A percentile compares a stretch with the other conserved stretches of the same genome.
Evolutionary conservation across 768 basidiomycete genomes (phyloP).

Genomic region (Hemileccinum impolitum): DNA sequence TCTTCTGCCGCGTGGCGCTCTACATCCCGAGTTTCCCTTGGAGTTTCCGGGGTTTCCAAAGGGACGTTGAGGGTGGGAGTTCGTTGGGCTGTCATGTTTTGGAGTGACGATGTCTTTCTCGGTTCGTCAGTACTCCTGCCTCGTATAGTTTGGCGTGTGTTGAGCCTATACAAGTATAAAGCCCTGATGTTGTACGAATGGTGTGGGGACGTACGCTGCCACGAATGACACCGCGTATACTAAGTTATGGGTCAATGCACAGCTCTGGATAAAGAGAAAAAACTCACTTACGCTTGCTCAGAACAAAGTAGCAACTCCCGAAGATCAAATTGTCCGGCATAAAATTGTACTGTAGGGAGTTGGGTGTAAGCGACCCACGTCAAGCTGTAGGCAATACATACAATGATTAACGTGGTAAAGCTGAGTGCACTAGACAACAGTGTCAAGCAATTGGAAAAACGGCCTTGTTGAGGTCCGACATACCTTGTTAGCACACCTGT

Average conservation of each 20-base stretch:
- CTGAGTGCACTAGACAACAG: slow-evolving; percentile 26
- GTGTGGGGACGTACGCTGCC: slow-evolving; percentile 48
- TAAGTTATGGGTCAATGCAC: slow-evolving; percentile 19
- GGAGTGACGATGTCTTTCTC: slow-evolving; percentile 25
- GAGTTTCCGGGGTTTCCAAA: not conserved
- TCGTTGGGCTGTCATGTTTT: slow-evolving; percentile 17
- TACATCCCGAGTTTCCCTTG: not conserved
- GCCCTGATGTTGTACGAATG: not conserved
- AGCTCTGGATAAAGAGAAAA: not conserved
- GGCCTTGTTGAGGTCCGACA: not conserved
- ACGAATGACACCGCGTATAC: slow-evolving; percentile 67
- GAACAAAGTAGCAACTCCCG: slow-evolving; percentile 56
- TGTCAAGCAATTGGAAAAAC: not conserved
- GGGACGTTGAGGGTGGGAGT: slow-evolving; percentile 1
- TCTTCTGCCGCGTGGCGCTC: not conserved
- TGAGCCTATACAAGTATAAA: slow-evolving; percentile 42
- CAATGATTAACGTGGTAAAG: slow-evolving; percentile 51
- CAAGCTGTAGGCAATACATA: slow-evolving; percentile 28
- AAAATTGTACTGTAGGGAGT: slow-evolving; percentile 46
- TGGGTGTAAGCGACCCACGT: not conserved
- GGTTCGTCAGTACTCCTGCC: slow-evolving; percentile 53
- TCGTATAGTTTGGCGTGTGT: slow-evolving; percentile 52
- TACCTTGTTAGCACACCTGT: slow-evolving; percentile 65
- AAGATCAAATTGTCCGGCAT: slow-evolving; percentile 57
- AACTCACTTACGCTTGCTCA: slow-evolving; percentile 55